Evolutionary conservation across 2,329 filamentous ascomycete genomes (phyloP).

Genomic region (Zarea fungicola): DNA sequence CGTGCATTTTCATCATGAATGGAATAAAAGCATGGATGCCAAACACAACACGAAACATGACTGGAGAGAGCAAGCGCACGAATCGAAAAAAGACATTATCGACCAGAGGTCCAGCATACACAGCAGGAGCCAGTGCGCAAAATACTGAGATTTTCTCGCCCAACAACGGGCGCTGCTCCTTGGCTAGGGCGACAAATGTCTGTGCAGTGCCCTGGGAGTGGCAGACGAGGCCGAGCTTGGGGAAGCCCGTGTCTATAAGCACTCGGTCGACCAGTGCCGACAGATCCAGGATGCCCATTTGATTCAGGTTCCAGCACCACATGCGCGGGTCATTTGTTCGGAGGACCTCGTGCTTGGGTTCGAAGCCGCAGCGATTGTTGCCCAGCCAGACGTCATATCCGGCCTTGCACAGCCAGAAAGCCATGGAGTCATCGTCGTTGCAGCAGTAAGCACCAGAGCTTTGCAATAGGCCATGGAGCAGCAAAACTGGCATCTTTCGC

Average conservation of each 20-base stretch:
- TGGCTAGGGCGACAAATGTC: conserved; percentile 80
- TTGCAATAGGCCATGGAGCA: conserved; percentile 86
- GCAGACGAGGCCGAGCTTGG: conserved; percentile 74
- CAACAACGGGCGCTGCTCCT: conserved; percentile 81
- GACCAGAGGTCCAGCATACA: conserved; percentile 81
- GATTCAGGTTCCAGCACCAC: conserved; percentile 95
- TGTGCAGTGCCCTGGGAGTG: conserved; percentile 92
- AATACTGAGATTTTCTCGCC: conserved; percentile 82
- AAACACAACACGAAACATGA: conserved; percentile 74
- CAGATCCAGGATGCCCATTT: conserved; percentile 88
- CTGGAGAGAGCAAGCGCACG: conserved; percentile 73
- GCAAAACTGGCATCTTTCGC: conserved; percentile 72
- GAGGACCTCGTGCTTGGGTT: conserved; percentile 68
- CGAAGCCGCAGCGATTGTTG: conserved; percentile 85
- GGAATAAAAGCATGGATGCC: conserved; percentile 93
- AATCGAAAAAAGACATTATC: conserved; percentile 88
- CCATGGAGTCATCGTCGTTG: conserved; percentile 83
- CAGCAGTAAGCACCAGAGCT: conserved; percentile 83
- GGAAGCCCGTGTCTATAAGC: conserved; percentile 74
- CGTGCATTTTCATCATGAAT: conserved; percentile 83
- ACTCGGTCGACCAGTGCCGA: conserved; percentile 76
- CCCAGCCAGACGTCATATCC: conserved; percentile 95
- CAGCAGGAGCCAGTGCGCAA: conserved; percentile 84
- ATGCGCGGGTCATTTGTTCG: conserved; percentile 75
- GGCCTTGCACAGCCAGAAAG: conserved; percentile 86